These are phyloP conservation scores for Globisporangium okanoganense DNA, from an alignment of 352 stramenopile species.

Conservation along the genomic window DNA sequence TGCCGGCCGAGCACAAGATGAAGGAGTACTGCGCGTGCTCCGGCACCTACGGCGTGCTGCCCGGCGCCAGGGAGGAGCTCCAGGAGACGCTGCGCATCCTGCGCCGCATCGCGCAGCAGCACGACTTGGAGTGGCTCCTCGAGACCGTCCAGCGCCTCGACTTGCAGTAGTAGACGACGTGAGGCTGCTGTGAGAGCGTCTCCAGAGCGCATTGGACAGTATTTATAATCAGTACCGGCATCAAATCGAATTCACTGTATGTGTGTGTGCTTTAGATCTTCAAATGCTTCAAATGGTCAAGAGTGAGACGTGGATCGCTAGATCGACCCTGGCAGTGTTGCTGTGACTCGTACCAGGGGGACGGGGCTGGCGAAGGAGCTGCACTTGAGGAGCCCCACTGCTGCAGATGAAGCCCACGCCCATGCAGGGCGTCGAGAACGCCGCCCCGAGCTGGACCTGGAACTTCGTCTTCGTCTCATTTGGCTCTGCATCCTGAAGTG, in stretches of 20 bases:
- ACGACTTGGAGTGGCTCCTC: constrained; percentile 63
- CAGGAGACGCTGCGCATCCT: constrained; percentile 60
- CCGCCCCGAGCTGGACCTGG: constrained; percentile 42
- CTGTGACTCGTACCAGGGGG: background rate
- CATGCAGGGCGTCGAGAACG: constrained; percentile 70
- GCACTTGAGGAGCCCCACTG: constrained; percentile 22
- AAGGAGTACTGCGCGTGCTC: constrained; percentile 78
- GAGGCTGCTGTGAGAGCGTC: constrained; percentile 22
- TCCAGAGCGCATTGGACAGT: constrained; percentile 9
- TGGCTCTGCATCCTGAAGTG: background rate
- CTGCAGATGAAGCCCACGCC: constrained; percentile 41
- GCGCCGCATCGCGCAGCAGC: constrained; percentile 59
- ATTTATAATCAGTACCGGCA: background rate
- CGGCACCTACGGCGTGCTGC: constrained; percentile 20
- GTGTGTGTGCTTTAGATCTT: too few species aligned
- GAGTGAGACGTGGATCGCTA: constrained; percentile 7
- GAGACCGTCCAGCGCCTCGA: constrained; percentile 68
- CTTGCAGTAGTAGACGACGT: constrained; percentile 17
- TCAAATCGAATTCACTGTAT: too few species aligned
- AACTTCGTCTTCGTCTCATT: background rate
- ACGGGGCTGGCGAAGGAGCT: constrained; percentile 41
- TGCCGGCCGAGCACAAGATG: constrained; percentile 77
- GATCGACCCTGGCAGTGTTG: background rate
- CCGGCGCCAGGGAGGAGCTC: constrained; percentile 15
- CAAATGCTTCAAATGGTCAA: background rate